Evolutionary conservation across 805 yeast genomes (phyloP).

Genomic region (Wickerhamia fluorescens): DNA sequence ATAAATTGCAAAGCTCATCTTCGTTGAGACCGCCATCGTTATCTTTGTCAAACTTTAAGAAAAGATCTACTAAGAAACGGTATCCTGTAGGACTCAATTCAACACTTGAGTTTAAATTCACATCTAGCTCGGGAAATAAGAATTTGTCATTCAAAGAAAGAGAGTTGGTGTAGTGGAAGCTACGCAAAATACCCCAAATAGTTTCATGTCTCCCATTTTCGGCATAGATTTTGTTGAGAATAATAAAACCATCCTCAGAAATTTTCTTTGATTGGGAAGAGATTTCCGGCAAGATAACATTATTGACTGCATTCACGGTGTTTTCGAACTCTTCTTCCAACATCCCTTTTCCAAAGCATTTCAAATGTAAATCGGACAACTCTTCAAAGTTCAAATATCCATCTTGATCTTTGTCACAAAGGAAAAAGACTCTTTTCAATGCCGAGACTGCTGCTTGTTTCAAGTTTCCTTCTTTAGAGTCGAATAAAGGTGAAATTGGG

Average conservation of each 20-base stretch:
- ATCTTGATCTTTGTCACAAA: conserved; percentile 88
- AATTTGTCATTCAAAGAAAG: conserved; percentile 75
- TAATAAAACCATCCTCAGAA: conserved; percentile 66
- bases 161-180: conserved; percentile 89
- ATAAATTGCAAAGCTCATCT: conserved; percentile 58
- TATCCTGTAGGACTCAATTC: conserved; percentile 92
- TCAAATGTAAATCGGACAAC: conserved; percentile 58
- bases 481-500: conserved; percentile 89
- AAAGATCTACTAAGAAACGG: conserved; percentile 83
- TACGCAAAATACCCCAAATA: conserved; percentile 87
- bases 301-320: conserved; percentile 26
- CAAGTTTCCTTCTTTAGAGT: conserved; percentile 78
- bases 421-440: conserved; percentile 69
- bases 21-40: conserved; percentile 93
- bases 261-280: conserved; percentile 42
- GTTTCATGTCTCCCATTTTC: conserved; percentile 95
- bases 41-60: conserved; percentile 82
- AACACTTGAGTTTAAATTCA: conserved; percentile 68
- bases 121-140: conserved; percentile 72
- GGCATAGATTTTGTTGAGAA: conserved; percentile 74
- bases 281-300: conserved; percentile 23
- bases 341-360: conserved; percentile 58
- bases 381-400: conserved; percentile 71
- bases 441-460: conserved; percentile 76
- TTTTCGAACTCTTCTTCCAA: conserved; percentile 29